A percentile compares a stretch with the other conserved stretches of the same genome.
phyloP scores from a whole-genome alignment of 2,329 filamentous ascomycete genomes.

The Aphanoascus verrucosus region DNA sequence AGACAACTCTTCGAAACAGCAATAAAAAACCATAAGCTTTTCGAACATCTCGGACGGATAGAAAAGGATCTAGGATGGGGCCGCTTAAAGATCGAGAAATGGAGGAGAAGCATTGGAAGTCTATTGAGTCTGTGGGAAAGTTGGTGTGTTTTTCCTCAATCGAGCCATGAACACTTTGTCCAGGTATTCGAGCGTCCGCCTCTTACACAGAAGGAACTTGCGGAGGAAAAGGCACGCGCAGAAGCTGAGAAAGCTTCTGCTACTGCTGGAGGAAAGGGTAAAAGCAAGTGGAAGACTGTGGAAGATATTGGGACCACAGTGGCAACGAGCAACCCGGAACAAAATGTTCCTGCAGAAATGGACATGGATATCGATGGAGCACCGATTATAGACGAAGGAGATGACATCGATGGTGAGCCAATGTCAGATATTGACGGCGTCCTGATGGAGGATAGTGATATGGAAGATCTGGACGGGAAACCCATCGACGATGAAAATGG shows the following conservation, averaged over 20 bases:
- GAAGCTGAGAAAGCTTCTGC: constrained; percentile 31
- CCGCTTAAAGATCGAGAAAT: constrained; percentile 69
- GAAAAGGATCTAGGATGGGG: constrained; percentile 68
- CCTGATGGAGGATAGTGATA: constrained; percentile 40
- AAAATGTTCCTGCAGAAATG: constrained; percentile 18
- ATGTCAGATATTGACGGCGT: constrained; percentile 38
- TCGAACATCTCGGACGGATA: constrained; percentile 63
- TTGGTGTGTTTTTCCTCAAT: constrained; percentile 58
- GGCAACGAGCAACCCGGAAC: constrained; percentile 9
- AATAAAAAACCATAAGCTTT: constrained; percentile 56
- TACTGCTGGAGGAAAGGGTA: constrained; percentile 30
- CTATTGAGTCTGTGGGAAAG: constrained; percentile 60
- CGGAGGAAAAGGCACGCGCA: constrained; percentile 35
- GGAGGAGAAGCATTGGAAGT: constrained; percentile 63
- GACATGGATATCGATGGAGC: constrained; percentile 26
- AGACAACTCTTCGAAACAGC: constrained; percentile 66
- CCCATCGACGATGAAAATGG: constrained; percentile 33
- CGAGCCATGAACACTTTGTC: constrained; percentile 61
- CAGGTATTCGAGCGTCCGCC: constrained; percentile 62
- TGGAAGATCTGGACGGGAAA: constrained; percentile 42
- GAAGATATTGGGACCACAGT: constrained; percentile 28
- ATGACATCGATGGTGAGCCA: constrained; percentile 31
- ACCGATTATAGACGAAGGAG: constrained; percentile 34
- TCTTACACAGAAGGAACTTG: constrained; percentile 38
- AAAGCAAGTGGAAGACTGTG: constrained; percentile 39